Base-by-base conservation (phyloP, 345 rosid genomes). In the Turnera subulata region DNA sequence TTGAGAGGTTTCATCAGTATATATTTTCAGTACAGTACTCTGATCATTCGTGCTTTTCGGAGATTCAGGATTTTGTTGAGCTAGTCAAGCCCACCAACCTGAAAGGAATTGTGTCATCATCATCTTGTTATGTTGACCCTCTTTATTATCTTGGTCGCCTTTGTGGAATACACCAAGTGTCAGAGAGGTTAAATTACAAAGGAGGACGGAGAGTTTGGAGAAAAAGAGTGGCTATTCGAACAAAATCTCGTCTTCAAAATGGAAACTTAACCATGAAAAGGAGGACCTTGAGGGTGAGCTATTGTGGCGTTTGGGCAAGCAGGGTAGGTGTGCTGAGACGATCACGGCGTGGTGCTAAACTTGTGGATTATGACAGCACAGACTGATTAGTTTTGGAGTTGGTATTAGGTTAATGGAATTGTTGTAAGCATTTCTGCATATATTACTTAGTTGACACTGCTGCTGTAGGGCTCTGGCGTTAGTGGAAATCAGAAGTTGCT, bases 21-120 rank as follows among this genome's bases (percentile, higher is more conserved):
- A 73, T 85, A 55, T 87, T 75, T 75, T 69, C 84, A 3, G 84
- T 83, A 50, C 78, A 75, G 6, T 87, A 87, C 78, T 90, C 91
- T 8, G 89, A 80, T 55, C 96, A 90, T 69, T 83, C 87, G 2
- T 81, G 93, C 81, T 83, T 67, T 67, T 49, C 22, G 52, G 96
- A 90, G 82, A 60, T 90, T 62, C 69, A 79, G 61, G 81, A 82
- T 32, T 87, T 90, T 25, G 62, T 87, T 44, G 68, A 82, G 26
- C 82, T 83, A 62, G 82, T 83, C 67, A 73, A 69, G 51, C 97
- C 97, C 37, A 51, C 59, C 43, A 82, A 62, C 61, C 50, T 83
- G 59, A 82, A 78, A 73, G 95, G 95, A 24, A 87, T 90, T 1
- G 87, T 83, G 64, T 68, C 79, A 46, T 76, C 91, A 4, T 78